Evolutionary conservation across 2,329 filamentous ascomycete species (phyloP), one percentile per base, ranked within the genome.

Genomic region (Capronia epimyces): DNA sequence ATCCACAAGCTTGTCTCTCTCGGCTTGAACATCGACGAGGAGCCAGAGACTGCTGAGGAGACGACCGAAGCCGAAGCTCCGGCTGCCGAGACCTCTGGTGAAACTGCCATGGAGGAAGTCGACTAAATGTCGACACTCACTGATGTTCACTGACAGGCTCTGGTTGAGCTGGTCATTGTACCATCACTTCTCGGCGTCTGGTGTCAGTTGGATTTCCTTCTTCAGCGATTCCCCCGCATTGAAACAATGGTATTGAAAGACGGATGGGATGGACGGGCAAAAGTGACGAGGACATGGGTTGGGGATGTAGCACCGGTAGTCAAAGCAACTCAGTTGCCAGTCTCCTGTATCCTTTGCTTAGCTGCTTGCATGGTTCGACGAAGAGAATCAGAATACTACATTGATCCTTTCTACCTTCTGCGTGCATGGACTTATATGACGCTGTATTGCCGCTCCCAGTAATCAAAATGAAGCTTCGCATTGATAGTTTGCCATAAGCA

Each of bases 1-100:
- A 97, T 98, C 72, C 91, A 98, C 87, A 96, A 96, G 86, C 89
- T 98, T 62, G 90, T 98, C 61, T 94, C 91, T 64, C 85, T 98
- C 58, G 93, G 93, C 65, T 80, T 98, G 70, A 96, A 97, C 81
- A 87, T 98, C 60, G 91, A 97, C 64, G 91, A 96, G 78, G 86
- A 90, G 68, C 83, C 87, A 51, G 89, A 95, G 75, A 80, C 83
- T 51, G 65, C 70, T 55, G 75, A 76, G 63, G 77, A 80, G 71
- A 70, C 74, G 60, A 77, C 76, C 59, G 78, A 79, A 55, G 74
- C 75, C 49, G 77, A 77, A 55, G 68, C 69, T 49, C 69, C 82
- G 51, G 76, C 81, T 50, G 75, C 83, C 54, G 79, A 77, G 48
- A 81, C 79, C 64, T 76, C 85, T 60, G 86, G 84, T 64, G 89